phyloP scores from a whole-genome alignment of 2,329 filamentous ascomycete genomes.

The Talaromyces sp. region DNA sequence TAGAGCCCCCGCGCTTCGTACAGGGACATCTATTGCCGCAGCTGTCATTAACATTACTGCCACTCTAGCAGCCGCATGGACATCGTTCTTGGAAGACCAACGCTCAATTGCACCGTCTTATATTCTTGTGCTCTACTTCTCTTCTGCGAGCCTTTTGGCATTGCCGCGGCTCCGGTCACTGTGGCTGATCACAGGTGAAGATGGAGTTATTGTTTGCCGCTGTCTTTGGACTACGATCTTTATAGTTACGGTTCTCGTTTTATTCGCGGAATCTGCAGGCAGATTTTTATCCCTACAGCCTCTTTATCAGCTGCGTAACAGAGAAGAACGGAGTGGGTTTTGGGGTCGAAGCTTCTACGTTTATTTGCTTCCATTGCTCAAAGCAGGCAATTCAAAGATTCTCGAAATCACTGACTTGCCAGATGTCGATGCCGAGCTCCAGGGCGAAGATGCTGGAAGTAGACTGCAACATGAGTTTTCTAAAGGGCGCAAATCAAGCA shows the following conservation, averaged over 20 bases:
- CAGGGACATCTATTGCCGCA: not conserved
- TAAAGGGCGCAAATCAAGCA: not conserved
- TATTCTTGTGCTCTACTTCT: slow-evolving; percentile 33
- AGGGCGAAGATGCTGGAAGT: not conserved
- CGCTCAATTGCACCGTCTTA: slow-evolving; percentile 20
- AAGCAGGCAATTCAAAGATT: slow-evolving; percentile 36
- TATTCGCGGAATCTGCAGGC: slow-evolving; percentile 35
- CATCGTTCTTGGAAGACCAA: slow-evolving; percentile 21
- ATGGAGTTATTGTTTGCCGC: not conserved
- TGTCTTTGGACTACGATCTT: slow-evolving; percentile 22
- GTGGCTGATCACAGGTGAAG: slow-evolving; percentile 22
- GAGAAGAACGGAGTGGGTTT: slow-evolving; percentile 42
- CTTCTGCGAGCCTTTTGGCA: slow-evolving; percentile 35
- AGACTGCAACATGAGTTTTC: not conserved
- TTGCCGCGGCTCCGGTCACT: slow-evolving; percentile 34
- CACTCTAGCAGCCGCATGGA: slow-evolving; percentile 18
- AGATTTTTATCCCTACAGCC: slow-evolving; percentile 35
- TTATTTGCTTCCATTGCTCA: slow-evolving; percentile 45
- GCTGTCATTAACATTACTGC: slow-evolving; percentile 3
- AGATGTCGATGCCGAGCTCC: slow-evolving; percentile 1
- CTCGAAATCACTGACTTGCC: slow-evolving; percentile 22
- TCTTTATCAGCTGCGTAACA: not conserved
- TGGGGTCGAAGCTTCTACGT: slow-evolving; percentile 40
- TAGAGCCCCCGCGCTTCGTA: not conserved
- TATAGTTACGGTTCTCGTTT: slow-evolving; percentile 32